Evolutionary conservation across 148 eudicot species (phyloP).

Genomic region (Polygonum aviculare): DNA sequence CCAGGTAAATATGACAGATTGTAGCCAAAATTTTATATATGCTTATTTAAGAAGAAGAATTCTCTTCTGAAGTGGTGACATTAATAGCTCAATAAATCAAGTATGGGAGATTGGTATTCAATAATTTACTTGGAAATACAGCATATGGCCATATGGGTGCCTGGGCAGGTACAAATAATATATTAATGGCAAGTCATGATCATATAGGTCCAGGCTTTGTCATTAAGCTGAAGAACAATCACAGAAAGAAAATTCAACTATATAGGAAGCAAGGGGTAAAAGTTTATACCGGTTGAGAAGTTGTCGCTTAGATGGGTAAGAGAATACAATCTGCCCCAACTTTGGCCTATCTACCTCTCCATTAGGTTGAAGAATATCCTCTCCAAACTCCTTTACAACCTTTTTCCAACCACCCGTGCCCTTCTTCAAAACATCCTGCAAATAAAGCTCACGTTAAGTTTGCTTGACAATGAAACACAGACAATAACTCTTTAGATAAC

Average conservation of each 20-base stretch:
- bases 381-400: constrained; percentile 81
- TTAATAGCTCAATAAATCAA: too few species aligned
- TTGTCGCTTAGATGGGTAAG: constrained; percentile 72
- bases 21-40: background rate
- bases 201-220: background rate
- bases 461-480: background rate
- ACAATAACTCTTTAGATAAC: background rate
- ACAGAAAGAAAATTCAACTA: background rate
- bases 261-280: background rate
- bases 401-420: constrained; percentile 90
- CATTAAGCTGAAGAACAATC: background rate
- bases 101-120: background rate
- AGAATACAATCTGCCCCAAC: constrained; percentile 73
- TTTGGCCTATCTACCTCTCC: constrained; percentile 92
- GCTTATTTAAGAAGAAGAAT: background rate
- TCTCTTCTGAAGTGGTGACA: background rate
- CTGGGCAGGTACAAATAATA: background rate
- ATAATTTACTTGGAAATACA: too few species aligned
- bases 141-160: too few species aligned
- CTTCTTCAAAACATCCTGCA: constrained; percentile 86
- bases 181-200: background rate
- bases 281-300: constrained; percentile 61
- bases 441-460: background rate
- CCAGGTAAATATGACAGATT: background rate
- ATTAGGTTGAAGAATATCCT: constrained; percentile 53